These are phyloP conservation scores for Microcyclospora pomicola DNA, from an alignment of 2,329 filamentous ascomycete genomes.

Conservation along the genomic window DNA sequence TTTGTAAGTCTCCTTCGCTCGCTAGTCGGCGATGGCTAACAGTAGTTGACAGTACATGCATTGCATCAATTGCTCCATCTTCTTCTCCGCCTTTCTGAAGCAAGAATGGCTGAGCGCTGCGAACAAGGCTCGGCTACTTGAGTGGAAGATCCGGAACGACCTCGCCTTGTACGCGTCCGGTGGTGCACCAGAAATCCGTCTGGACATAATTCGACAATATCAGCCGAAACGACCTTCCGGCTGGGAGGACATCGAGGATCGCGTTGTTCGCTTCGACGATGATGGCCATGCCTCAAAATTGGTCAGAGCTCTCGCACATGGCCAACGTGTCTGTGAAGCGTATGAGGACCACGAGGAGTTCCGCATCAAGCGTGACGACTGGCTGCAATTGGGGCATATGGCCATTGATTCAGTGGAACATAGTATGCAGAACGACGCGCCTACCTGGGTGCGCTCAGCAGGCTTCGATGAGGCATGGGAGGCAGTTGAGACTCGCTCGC, in stretches of 20 bases:
- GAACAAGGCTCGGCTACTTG: slow-evolving; percentile 55
- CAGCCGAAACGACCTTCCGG: slow-evolving; percentile 31
- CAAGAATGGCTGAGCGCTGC: slow-evolving; percentile 46
- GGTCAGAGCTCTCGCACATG: slow-evolving; percentile 53
- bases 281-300: slow-evolving; percentile 77
- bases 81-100: slow-evolving; percentile 49
- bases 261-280: slow-evolving; percentile 41
- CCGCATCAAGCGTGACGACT: slow-evolving; percentile 42
- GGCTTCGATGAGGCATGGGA: slow-evolving; percentile 56
- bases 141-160: slow-evolving; percentile 70
- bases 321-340: slow-evolving; percentile 36
- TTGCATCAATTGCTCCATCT: slow-evolving; percentile 62
- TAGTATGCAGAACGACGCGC: slow-evolving; percentile 19
- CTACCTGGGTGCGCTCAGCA: slow-evolving; percentile 46
- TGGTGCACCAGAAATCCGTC: slow-evolving; percentile 44
- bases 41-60: slow-evolving; percentile 32
- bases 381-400: slow-evolving; percentile 48
- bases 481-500: not conserved
- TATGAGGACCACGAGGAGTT: slow-evolving; percentile 36
- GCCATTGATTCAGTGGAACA: slow-evolving; percentile 48
- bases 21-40: not conserved
- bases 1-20: slow-evolving; percentile 29
- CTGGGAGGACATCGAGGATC: slow-evolving; percentile 33
- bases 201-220: slow-evolving; percentile 49
- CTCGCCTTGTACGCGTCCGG: slow-evolving; percentile 60